Evolutionary conservation across 768 basidiomycete species (phyloP).

Genomic region (Floccularia luteovirens): DNA sequence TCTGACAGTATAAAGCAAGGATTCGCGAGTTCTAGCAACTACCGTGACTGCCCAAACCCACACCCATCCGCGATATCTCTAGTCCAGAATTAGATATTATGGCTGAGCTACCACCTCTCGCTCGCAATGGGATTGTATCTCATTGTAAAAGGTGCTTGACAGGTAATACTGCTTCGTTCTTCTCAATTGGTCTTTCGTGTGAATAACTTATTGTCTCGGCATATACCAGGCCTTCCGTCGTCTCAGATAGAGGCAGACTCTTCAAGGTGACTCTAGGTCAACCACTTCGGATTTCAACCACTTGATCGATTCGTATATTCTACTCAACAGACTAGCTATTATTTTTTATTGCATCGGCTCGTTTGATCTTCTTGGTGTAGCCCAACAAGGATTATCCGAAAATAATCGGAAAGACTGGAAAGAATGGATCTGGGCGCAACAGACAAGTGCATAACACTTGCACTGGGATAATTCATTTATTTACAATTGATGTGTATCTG

Average conservation of each 20-base stretch:
- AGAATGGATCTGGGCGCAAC: conserved; percentile 88
- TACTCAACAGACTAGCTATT: conserved; percentile 52
- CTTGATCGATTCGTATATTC: background rate
- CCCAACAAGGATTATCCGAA: conserved; percentile 37
- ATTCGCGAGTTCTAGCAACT: too few species aligned
- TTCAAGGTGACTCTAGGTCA: conserved; percentile 44
- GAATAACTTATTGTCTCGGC: conserved; percentile 1
- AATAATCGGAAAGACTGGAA: conserved; percentile 58
- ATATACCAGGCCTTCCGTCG: conserved; percentile 46
- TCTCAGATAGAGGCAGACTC: conserved; percentile 65
- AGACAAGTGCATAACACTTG: too few species aligned
- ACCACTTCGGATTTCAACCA: background rate
- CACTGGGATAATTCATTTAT: conserved; percentile 1
- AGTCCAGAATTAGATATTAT: conserved; percentile 6
- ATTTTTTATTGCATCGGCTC: conserved; percentile 86
- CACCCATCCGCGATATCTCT: too few species aligned
- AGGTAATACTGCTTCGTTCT: conserved; percentile 27
- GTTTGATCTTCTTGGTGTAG: conserved; percentile 64
- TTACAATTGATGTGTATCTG: too few species aligned
- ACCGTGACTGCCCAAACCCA: too few species aligned
- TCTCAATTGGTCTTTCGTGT: conserved; percentile 1
- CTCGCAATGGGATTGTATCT: conserved; percentile 45
- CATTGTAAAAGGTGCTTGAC: conserved; percentile 65
- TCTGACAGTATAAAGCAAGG: too few species aligned
- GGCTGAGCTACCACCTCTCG: conserved; percentile 23